phyloP scores from a whole-genome alignment of 768 basidiomycete genomes.

The Mycena indigotica region DNA sequence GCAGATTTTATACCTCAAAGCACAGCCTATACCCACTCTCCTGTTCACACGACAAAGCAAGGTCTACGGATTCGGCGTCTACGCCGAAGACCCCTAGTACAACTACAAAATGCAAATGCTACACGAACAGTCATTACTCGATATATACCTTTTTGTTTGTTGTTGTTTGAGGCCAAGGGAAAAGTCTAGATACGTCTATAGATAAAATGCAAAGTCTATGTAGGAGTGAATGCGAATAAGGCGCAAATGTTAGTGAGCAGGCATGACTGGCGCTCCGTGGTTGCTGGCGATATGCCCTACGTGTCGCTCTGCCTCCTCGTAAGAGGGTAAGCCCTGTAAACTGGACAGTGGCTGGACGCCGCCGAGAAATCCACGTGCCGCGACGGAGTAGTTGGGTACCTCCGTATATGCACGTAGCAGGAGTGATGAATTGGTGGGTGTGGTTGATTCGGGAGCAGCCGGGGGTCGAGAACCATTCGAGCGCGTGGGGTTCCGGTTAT shows the following conservation, averaged over 20 bases:
- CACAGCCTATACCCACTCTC: too few relatives aligned
- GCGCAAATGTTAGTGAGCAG: background rate
- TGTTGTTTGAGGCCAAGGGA: background rate
- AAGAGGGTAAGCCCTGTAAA: constrained; percentile 79
- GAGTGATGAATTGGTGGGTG: constrained; percentile 32
- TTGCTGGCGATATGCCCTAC: constrained; percentile 1
- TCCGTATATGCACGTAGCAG: constrained; percentile 68
- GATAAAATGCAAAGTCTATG: background rate
- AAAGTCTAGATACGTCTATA: background rate
- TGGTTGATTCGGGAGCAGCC: constrained; percentile 13
- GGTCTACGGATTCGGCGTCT: too few relatives aligned
- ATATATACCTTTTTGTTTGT: too few relatives aligned
- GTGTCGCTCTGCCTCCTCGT: constrained; percentile 73
- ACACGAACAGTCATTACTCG: too few relatives aligned
- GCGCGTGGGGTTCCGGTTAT: background rate
- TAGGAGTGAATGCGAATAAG: background rate
- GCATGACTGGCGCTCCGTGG: constrained; percentile 15
- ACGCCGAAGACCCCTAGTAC: too few relatives aligned
- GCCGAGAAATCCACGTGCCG: constrained; percentile 85
- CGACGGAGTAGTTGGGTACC: constrained; percentile 86
- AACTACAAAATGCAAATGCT: too few relatives aligned
- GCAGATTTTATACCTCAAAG: too few relatives aligned
- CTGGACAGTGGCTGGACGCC: constrained; percentile 85
- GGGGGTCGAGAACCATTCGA: constrained; percentile 1
- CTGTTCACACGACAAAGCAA: too few relatives aligned